Evolutionary conservation across 208 protist genomes (phyloP), one percentile per base, ranked within the genome.

Genomic region (Trypanosoma cruzi): DNA sequence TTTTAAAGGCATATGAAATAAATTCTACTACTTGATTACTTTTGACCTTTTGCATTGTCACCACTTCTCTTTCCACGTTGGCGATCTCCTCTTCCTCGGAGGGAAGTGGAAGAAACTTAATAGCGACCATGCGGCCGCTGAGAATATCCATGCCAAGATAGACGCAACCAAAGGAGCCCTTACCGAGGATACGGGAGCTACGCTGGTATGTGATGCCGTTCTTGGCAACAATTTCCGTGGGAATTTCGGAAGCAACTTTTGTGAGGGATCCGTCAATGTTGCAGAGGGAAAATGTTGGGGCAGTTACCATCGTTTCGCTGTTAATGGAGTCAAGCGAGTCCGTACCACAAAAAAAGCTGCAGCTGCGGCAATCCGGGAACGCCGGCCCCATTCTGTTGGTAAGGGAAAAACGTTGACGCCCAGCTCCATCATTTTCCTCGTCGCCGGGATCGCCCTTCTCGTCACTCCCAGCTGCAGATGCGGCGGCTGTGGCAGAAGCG

Each of bases 11-110:
- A 74, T 93, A 96, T 22, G 84, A 86, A 52, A 94, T 88, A 57
- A 95, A 91, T 73, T 93, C 81, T 52, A 97, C 92, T 0, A 97
- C 84, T 74, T 97, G 86, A 2, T 66, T 71, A 69, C 93, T 89
- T 73, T 90, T 93, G 26, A 97, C 83, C 24, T 79, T 79, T 73
- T 90, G 83, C 76, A 97, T 83, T 26, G 91, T 90, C 16, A 84
- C 67, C 56, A 95, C 86, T 64, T 97, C 89, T n/a, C 84, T 84
- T 68, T 95, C 84, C 22, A 95, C 75, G 44, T 73, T 78, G 18
- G 71, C 67, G 32, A 91, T 52, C 31, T 86, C 84, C 4, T 78
- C 73, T 58, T 88, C 81, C 40, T 93, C 87, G 10, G 78, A 75
- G 1, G 89, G 88, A 57, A 95, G 70, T 34, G 85, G 87, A 32